A percentile compares a stretch with the other conserved stretches of the same genome.
Conservation (phyloP, 2,329 filamentous ascomycete species). For the Drechslerella dactyloides region DNA sequence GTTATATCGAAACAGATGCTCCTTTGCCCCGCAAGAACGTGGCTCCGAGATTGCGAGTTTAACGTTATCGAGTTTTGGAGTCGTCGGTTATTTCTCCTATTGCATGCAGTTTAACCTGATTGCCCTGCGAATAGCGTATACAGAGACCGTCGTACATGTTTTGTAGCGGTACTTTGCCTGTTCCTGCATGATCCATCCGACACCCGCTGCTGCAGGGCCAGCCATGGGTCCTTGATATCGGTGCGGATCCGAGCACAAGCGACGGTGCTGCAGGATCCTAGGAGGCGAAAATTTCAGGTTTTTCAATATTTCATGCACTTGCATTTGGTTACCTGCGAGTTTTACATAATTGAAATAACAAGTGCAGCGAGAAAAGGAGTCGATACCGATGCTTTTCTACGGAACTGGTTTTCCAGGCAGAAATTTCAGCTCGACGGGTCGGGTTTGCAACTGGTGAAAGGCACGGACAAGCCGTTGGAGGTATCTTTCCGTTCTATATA, state of each 20-base stretch:
- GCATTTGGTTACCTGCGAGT: background rate
- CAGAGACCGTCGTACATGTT: background rate
- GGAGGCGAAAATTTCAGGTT: background rate
- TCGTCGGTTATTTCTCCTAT: too few relatives aligned
- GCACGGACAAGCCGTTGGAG: too few relatives aligned
- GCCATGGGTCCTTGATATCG: constrained; percentile 23
- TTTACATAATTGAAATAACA: constrained; percentile 1
- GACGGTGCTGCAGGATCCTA: constrained; percentile 14
- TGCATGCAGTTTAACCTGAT: too few relatives aligned
- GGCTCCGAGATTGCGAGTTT: too few relatives aligned
- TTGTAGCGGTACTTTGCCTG: constrained; percentile 1
- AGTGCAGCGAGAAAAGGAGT: background rate
- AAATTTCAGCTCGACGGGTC: constrained; percentile 5
- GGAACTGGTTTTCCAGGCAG: constrained; percentile 5
- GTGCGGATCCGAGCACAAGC: constrained; percentile 47
- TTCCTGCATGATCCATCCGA: constrained; percentile 32
- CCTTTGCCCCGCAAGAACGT: too few relatives aligned
- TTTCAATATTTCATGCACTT: background rate
- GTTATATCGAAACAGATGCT: constrained; percentile 3
- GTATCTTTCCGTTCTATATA: too few relatives aligned
- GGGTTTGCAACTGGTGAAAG: too few relatives aligned
- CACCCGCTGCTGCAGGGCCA: constrained; percentile 17
- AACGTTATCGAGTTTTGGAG: too few relatives aligned
- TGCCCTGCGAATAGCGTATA: background rate
- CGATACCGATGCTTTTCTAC: constrained; percentile 12